phyloP scores from a whole-genome alignment of 768 basidiomycete species.

The Neoboletus magnificus region DNA sequence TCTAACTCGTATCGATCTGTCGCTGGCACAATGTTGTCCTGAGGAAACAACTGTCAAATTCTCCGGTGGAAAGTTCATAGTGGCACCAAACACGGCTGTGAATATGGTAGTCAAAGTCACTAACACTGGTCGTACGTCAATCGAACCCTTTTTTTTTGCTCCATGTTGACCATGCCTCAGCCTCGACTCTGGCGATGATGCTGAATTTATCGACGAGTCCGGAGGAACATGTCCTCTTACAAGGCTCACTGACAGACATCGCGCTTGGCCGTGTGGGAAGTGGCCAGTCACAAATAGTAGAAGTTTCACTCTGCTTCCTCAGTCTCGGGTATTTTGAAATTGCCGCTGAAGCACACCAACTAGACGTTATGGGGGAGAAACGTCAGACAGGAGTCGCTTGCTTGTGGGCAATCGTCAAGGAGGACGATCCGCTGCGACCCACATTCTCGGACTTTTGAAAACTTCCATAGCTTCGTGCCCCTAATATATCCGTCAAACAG shows the following conservation, averaged over 20 bases:
- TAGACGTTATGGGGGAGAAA: constrained; percentile 14
- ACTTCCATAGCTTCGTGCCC: background rate
- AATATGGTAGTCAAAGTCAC: constrained; percentile 54
- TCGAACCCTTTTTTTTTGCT: background rate
- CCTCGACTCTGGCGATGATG: constrained; percentile 47
- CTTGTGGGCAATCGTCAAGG: constrained; percentile 14
- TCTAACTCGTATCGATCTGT: constrained; percentile 56
- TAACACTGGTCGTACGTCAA: constrained; percentile 64
- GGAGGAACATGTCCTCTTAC: constrained; percentile 60
- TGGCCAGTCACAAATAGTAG: constrained; percentile 50
- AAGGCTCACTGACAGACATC: constrained; percentile 62
- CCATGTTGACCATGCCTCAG: constrained; percentile 34
- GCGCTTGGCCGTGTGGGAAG: constrained; percentile 59
- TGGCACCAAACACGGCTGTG: constrained; percentile 59
- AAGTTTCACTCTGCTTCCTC: constrained; percentile 68
- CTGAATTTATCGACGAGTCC: constrained; percentile 57
- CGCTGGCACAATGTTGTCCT: constrained; percentile 37
- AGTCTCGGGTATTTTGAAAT: constrained; percentile 62
- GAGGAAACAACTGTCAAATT: constrained; percentile 16
- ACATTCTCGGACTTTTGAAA: background rate
- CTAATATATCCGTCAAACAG: background rate
- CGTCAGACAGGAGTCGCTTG: constrained; percentile 23
- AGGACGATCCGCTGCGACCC: constrained; percentile 4
- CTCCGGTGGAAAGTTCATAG: constrained; percentile 42
- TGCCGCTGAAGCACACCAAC: constrained; percentile 33